A percentile compares a stretch with the other conserved stretches of the same genome.
phyloP scores from a whole-genome alignment of 2,329 filamentous ascomycete genomes.

The Beauveria caledonica region DNA sequence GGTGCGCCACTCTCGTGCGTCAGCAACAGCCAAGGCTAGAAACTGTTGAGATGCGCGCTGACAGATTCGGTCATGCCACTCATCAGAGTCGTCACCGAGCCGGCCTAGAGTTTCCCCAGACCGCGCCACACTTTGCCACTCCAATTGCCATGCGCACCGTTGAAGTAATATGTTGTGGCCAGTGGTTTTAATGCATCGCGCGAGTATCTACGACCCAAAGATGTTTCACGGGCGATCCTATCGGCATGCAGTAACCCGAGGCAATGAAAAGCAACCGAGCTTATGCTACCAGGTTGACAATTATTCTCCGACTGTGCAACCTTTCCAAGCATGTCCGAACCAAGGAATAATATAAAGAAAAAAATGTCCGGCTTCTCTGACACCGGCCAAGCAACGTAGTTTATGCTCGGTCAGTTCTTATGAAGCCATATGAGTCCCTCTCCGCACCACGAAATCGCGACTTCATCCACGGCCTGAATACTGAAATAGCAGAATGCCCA shows the following conservation, averaged over 20 bases:
- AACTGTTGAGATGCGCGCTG: constrained; percentile 2
- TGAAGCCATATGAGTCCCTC: constrained; percentile 39
- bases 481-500: constrained; percentile 61
- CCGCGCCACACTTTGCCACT: background rate
- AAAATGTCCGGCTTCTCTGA: constrained; percentile 33
- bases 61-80: background rate
- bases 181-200: background rate
- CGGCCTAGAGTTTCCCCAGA: background rate
- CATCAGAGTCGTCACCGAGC: background rate
- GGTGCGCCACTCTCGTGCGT: constrained; percentile 12
- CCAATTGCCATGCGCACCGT: background rate
- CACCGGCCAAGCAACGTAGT: constrained; percentile 29
- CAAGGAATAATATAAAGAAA: constrained; percentile 12
- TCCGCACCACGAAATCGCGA: constrained; percentile 53
- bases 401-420: constrained; percentile 49
- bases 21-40: background rate
- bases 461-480: constrained; percentile 52
- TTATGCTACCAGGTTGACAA: background rate
- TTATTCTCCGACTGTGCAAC: background rate
- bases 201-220: background rate
- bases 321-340: background rate
- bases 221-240: background rate
- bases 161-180: background rate
- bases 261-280: background rate
- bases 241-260: background rate